A percentile compares a stretch with the other conserved stretches of the same genome.
Evolutionary conservation across 1,284 basidiomycete species (phyloP).

Genomic region (Trametes pubescens): DNA sequence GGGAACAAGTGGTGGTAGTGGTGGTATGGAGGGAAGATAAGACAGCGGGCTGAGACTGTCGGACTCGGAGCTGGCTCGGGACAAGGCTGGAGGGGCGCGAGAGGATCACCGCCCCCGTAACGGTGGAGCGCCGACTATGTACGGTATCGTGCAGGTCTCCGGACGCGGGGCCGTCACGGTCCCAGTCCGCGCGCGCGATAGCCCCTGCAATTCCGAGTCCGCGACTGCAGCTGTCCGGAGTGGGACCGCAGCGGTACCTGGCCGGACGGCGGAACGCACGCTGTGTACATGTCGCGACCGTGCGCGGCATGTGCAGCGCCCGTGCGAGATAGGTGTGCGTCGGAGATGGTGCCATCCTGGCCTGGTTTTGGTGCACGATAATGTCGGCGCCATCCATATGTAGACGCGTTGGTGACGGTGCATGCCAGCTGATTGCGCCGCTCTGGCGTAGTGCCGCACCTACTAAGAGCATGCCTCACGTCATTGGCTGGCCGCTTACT

Average conservation of each 20-base stretch:
- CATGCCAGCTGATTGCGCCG: conserved; percentile 13
- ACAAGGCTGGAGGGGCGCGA: conserved; percentile 12
- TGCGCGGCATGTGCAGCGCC: conserved; percentile 5
- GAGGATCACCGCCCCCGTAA: conserved; percentile 30
- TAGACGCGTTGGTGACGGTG: conserved; percentile 11
- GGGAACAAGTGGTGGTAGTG: conserved; percentile 1
- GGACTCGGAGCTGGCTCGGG: conserved; percentile 4
- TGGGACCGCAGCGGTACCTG: conserved; percentile 23
- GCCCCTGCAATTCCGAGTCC: not conserved
- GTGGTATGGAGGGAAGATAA: conserved; percentile 31
- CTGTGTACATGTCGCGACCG: not conserved
- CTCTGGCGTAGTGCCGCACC: conserved; percentile 20
- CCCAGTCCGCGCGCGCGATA: not conserved
- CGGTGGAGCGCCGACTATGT: conserved; percentile 27
- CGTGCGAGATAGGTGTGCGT: not conserved
- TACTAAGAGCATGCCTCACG: conserved; percentile 19
- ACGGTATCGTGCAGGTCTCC: not conserved
- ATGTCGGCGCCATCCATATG: conserved; percentile 2
- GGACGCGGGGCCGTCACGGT: not conserved
- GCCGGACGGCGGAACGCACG: not conserved
- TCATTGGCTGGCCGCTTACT: conserved; percentile 8
- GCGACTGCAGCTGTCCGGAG: conserved; percentile 7
- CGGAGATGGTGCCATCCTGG: conserved; percentile 13
- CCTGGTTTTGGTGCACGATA: not conserved
- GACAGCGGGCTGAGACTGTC: conserved; percentile 17